Evolutionary conservation across 306 rosid genomes (phyloP).

Genomic region (Medicago ruthenica): DNA sequence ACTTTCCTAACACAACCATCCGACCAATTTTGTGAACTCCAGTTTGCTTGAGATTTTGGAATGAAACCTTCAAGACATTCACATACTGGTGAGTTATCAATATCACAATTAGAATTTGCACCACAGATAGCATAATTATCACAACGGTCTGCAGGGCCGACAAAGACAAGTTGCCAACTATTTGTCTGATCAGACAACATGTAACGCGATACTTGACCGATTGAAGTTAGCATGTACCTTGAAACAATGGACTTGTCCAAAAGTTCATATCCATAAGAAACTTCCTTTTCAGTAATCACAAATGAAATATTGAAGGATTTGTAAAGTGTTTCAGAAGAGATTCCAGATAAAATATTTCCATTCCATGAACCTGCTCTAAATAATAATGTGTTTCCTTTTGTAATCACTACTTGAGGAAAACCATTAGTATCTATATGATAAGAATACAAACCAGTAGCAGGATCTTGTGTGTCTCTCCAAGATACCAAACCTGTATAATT

Average conservation of each 20-base stretch:
- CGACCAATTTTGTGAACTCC: slow-evolving; percentile 38
- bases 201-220: slow-evolving; percentile 31
- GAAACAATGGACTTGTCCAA: slow-evolving; percentile 16
- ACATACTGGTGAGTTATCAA: slow-evolving; percentile 25
- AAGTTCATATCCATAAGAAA: slow-evolving; percentile 41
- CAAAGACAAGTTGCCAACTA: slow-evolving; percentile 31
- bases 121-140: slow-evolving; percentile 46
- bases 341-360: slow-evolving; percentile 34
- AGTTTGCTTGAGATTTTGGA: slow-evolving; percentile 35
- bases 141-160: slow-evolving; percentile 30
- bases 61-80: slow-evolving; percentile 45
- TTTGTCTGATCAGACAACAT: slow-evolving; percentile 7
- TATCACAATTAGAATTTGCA: slow-evolving; percentile 38
- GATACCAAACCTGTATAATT: slow-evolving; percentile 15
- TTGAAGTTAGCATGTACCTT: slow-evolving; percentile 31
- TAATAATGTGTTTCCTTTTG: not conserved
- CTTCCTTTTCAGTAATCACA: slow-evolving; percentile 42
- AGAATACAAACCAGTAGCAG: slow-evolving; percentile 31
- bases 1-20: slow-evolving; percentile 47
- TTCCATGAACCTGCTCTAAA: slow-evolving; percentile 43
- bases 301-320: slow-evolving; percentile 36
- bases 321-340: slow-evolving; percentile 4
- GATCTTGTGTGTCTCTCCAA: slow-evolving; percentile 40
- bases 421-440: slow-evolving; percentile 40
- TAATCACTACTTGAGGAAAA: slow-evolving; percentile 38